These are phyloP conservation scores for Aquilaria agallochum DNA, from an alignment of 441 rosid species.

Conservation along the genomic window DNA sequence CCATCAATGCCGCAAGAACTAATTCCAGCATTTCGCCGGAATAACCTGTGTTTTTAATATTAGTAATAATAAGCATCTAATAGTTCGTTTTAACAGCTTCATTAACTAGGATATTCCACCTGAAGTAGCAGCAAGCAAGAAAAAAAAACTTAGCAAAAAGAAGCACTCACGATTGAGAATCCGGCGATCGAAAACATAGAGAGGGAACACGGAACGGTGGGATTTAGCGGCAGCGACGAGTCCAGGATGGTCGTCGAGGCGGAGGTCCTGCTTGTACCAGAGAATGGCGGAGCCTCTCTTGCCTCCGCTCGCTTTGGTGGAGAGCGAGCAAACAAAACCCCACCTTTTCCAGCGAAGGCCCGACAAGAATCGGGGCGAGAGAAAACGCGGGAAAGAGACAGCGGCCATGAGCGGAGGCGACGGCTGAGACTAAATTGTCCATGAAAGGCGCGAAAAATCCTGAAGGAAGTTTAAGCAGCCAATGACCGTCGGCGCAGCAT, in stretches of 20 bases:
- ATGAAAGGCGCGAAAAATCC: conserved; percentile 10
- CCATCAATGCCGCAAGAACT: conserved; percentile 61
- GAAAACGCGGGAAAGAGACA: conserved; percentile 32
- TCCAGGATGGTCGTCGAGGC: conserved; percentile 86
- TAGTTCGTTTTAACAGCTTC: no score
- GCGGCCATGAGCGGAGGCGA: conserved; percentile 31
- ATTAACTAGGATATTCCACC: no score
- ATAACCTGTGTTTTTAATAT: conserved; percentile 38
- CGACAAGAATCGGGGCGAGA: conserved; percentile 16
- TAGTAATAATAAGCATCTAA: no score
- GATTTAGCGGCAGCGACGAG: conserved; percentile 49
- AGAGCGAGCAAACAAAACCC: conserved; percentile 22
- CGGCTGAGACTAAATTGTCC: conserved; percentile 21
- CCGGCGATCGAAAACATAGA: conserved; percentile 80
- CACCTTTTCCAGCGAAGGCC: background rate
- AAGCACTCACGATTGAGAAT: conserved; percentile 60
- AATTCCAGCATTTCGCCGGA: conserved; percentile 71
- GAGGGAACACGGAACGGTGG: conserved; percentile 46
- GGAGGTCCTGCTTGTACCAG: conserved; percentile 97
- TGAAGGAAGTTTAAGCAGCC: background rate
- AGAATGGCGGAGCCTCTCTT: conserved; percentile 45
- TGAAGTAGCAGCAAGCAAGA: background rate
- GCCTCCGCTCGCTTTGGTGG: conserved; percentile 13
- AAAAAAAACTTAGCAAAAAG: background rate
- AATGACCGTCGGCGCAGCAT: background rate